Evolutionary conservation across 2,329 filamentous ascomycete genomes (phyloP), one percentile per base, ranked within the genome.

Genomic region (Calonectria pauciramosa): DNA sequence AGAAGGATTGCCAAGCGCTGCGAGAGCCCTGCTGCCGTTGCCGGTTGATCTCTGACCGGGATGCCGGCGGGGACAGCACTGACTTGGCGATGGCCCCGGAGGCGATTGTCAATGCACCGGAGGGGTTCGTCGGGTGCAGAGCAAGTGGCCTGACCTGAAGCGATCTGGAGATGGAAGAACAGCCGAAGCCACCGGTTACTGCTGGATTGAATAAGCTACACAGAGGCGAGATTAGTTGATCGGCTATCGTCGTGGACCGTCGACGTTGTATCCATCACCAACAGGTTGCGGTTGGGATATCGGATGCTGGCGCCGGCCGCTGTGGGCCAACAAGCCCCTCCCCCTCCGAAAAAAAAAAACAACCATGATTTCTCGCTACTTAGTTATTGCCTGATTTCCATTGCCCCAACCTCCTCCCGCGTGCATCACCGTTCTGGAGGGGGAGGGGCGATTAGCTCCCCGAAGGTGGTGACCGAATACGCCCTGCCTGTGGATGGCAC

Each of bases 161-260:
- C 67, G 67, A 69, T 69, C 67, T 47, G 67, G 67, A 41, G 38
- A 60, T 47, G 66, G 66, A 41, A 38, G 32, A 52, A 68, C 56
- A 41, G 28, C 34, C 65, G 47, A n/a, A 68, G 56, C 26, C 56
- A 60, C 38, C 52, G 66, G 51, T 7, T 36, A 28, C 20, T 63
- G 13, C 32, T 18, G 26, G 41, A 44, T 51, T 44, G 38, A 60
- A 32, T 49, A 32, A 36, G 11, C 38, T 28, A 70, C 32, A 5
- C 51, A 44, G 64, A 67, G 23, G 38, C 66, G 66, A 68, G 66
- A 68, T 68, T 68, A 47, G 18, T 18, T 65, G 38, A 34, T 44
- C 38, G 54, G 44, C 26, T 60, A 18, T 69, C 41, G 66, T 7
- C 49, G 23, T 34, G 23, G 59, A 49, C 59, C 34, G 59, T 51